These are phyloP conservation scores for Pyricularia grisea DNA, from an alignment of 2,329 filamentous ascomycete genomes.

Conservation along the genomic window DNA sequence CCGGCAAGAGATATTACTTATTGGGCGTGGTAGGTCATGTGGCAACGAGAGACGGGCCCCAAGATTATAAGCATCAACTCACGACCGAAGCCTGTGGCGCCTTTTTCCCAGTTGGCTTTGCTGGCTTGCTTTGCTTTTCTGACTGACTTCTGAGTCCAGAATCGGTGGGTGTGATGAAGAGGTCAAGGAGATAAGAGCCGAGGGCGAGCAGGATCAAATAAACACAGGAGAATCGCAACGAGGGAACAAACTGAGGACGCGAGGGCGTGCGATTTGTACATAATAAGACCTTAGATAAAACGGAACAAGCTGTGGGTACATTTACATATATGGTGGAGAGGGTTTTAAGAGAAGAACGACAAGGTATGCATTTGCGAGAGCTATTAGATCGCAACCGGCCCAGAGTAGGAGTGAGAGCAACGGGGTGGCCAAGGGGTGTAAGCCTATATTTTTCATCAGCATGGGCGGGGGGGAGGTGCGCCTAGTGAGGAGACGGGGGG, in stretches of 20 bases:
- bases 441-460: not conserved
- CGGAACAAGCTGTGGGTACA: slow-evolving; percentile 4
- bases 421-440: slow-evolving; percentile 1
- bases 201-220: not conserved
- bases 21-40: slow-evolving; percentile 8
- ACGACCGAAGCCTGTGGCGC: not conserved
- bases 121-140: not conserved
- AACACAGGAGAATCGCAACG: not conserved
- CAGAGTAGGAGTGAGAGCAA: not conserved
- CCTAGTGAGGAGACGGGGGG: not conserved
- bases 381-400: not conserved
- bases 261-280: slow-evolving; percentile 4
- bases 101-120: not conserved
- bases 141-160: not conserved
- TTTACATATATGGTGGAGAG: slow-evolving; percentile 6
- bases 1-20: not conserved
- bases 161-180: not conserved
- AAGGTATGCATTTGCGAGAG: not conserved
- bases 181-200: not conserved
- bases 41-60: slow-evolving; percentile 11
- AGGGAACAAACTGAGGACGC: not conserved
- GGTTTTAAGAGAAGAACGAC: slow-evolving; percentile 1
- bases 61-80: not conserved
- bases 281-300: slow-evolving; percentile 4
- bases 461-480: not conserved